Base-by-base conservation (phyloP, 2,329 filamentous ascomycete species). In the Penicillium sp. region DNA sequence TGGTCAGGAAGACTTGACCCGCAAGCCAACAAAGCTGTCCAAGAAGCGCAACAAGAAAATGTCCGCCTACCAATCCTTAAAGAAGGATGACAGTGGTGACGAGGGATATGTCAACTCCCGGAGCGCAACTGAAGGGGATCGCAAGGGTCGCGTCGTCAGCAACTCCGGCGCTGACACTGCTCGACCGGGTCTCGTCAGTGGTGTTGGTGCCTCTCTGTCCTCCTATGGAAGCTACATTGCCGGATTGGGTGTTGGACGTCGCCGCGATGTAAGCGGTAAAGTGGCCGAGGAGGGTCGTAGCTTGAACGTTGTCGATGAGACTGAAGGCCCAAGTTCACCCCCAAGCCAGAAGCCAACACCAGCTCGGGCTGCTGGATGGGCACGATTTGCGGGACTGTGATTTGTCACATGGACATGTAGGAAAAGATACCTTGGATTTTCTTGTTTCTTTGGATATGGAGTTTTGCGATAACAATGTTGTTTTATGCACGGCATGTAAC, bases 261-360 rank as follows among this genome's bases (percentile, higher is more conserved):
- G 80, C 57, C 74, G 80, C 44, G 80, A 82, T 58, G 80, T 82
- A 19, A 82, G 80, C 60, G 80, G 80, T 2, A 82, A 82, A 59
- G 68, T 81, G 15, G 80, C 77, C 0, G 80, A 82, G 61, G 80
- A 82, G 71, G 80, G 80, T 4, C 73, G 80, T 26, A 72, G 76
- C 19, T 72, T 73, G 10, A 70, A 62, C 22, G 62, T 58, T 51
- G 63, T 64, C 53, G 67, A 65, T 17, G 59, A 65, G 55, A 19
- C 45, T 62, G 53, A 30, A 57, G 63, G 15, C 28, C 35, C 33
- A 17, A 35, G 13, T 54, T 56, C 40, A 51, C 64, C 4, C 60
- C 50, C 30, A 56, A 64, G n/a, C 66, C 64, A 50, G 59, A 62
- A 57, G 33, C 63, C 70, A 30, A 62, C 59, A 1, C 67, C 72